These are phyloP conservation scores for Monosporascus sp. DNA, from an alignment of 2,329 filamentous ascomycete species.

Conservation along the genomic window DNA sequence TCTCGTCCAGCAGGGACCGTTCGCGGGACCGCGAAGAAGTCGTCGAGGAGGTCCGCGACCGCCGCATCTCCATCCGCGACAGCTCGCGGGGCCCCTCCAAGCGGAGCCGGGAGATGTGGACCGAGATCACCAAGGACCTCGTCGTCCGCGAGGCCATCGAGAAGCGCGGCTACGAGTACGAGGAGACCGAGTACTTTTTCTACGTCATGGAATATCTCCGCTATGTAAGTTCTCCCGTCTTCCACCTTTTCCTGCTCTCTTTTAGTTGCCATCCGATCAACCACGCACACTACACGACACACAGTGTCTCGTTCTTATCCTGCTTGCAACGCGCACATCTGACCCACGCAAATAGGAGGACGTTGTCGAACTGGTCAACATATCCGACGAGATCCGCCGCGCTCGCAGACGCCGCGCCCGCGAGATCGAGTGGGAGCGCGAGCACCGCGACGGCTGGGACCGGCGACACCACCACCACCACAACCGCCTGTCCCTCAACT, in stretches of 20 bases:
- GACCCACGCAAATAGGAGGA: conserved; percentile 60
- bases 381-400: conserved; percentile 76
- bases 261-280: neutral
- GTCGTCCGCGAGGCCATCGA: conserved; percentile 84
- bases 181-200: conserved; percentile 84
- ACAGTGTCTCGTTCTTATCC: no score
- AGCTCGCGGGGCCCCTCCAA: conserved; percentile 31
- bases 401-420: conserved; percentile 47
- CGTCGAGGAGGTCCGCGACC: conserved; percentile 51
- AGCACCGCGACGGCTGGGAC: conserved; percentile 47
- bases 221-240: conserved; percentile 59
- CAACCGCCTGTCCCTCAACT: conserved; percentile 33
- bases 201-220: conserved; percentile 88
- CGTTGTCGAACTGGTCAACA: conserved; percentile 73
- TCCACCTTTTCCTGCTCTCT: neutral
- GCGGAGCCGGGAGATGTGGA: conserved; percentile 72
- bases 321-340: conserved; percentile 15
- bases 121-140: conserved; percentile 91
- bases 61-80: conserved; percentile 35
- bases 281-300: no score
- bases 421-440: conserved; percentile 54
- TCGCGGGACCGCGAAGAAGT: conserved; percentile 41
- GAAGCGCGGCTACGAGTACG: conserved; percentile 76
- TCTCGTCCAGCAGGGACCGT: conserved; percentile 25
- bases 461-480: conserved; percentile 30